Percentiles rank a stretch among this genome's conserved stretches.
Evolutionary conservation across 495 filamentous ascomycete species (phyloP).

Genomic region (Neurospora sp.): DNA sequence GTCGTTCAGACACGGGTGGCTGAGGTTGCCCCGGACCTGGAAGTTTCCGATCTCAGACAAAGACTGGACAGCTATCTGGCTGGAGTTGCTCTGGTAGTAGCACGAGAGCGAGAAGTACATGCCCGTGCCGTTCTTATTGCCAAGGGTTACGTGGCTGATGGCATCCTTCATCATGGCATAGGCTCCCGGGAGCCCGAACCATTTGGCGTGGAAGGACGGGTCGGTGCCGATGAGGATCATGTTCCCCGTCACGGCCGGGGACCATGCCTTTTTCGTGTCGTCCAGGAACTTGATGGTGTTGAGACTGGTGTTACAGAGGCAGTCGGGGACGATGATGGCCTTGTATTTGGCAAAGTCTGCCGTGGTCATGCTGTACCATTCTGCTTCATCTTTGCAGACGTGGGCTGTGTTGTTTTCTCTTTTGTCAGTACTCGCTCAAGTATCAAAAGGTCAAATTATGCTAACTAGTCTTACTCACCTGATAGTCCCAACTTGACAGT

Average conservation of each 20-base stretch:
- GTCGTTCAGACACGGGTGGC: conserved; percentile 31
- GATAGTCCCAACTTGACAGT: conserved; percentile 8
- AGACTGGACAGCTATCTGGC: conserved; percentile 24
- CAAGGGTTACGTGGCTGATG: conserved; percentile 15
- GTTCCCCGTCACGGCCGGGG: conserved; percentile 23
- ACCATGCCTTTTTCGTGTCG: conserved; percentile 20
- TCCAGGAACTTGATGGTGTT: conserved; percentile 20
- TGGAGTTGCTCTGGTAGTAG: conserved; percentile 16
- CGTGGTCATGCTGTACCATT: conserved; percentile 23
- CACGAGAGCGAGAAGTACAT: conserved; percentile 26
- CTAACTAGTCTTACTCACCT: conserved; percentile 6
- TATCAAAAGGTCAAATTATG: too few relatives aligned
- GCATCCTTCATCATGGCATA: conserved; percentile 19
- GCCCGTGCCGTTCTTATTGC: conserved; percentile 16
- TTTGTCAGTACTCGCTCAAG: conserved; percentile 2
- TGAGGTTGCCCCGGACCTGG: conserved; percentile 29
- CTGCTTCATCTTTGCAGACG: conserved; percentile 16
- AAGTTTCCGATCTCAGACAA: conserved; percentile 39
- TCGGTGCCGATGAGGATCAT: conserved; percentile 24
- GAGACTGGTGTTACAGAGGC: conserved; percentile 17
- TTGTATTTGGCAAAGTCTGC: conserved; percentile 24
- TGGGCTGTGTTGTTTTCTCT: conserved; percentile 13
- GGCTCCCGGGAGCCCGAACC: conserved; percentile 17
- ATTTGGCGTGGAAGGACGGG: conserved; percentile 20
- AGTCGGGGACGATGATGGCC: conserved; percentile 21